A percentile compares a stretch with the other conserved stretches of the same genome.
Conservation (phyloP, 176 grass and related monocot genomes). For the Ensete glaucum region DNA sequence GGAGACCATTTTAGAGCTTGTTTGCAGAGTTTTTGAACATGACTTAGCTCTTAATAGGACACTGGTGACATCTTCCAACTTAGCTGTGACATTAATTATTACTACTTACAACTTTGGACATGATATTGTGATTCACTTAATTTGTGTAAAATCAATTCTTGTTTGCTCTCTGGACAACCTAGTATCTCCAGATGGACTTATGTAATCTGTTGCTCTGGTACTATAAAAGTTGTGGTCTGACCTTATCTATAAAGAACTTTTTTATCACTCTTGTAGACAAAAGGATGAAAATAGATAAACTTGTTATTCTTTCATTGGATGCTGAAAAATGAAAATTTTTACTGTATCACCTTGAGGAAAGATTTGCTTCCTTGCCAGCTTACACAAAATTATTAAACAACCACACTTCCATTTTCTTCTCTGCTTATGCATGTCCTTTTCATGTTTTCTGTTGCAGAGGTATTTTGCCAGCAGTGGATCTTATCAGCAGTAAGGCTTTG, state of each 20-base stretch:
- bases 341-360: neutral
- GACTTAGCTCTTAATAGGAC: neutral
- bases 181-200: neutral
- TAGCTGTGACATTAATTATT: neutral
- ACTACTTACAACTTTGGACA: neutral
- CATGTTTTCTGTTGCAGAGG: conserved; percentile 47
- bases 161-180: neutral
- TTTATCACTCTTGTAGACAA: neutral
- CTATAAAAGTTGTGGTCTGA: neutral
- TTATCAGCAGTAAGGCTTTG: conserved; percentile 52
- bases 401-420: conserved; percentile 1
- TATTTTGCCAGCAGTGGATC: conserved; percentile 80
- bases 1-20: neutral
- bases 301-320: neutral
- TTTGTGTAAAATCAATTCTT: neutral
- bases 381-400: neutral
- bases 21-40: neutral
- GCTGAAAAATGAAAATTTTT: neutral
- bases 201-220: neutral
- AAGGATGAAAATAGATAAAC: neutral
- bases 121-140: neutral
- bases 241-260: neutral
- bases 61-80: neutral
- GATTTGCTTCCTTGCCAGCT: neutral
- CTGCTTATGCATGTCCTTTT: conserved; percentile 7